Evolutionary conservation across 2,329 filamentous ascomycete species (phyloP).

Genomic region (Colletotrichum theobromicola): DNA sequence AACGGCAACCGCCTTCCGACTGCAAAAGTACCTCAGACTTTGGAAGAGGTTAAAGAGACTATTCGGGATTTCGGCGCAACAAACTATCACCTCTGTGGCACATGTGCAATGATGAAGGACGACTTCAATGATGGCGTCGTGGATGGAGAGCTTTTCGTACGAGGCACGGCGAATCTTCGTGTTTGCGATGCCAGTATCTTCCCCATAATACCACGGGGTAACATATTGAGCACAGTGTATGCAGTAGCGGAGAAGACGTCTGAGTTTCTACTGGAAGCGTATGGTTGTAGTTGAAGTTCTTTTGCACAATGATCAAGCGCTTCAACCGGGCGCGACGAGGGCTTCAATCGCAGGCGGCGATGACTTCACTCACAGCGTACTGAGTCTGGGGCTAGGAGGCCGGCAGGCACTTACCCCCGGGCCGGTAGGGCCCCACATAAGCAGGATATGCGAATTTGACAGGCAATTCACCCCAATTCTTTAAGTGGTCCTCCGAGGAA

Average conservation of each 20-base stretch:
- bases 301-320: no score
- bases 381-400: no score
- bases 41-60: not conserved
- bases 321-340: no score
- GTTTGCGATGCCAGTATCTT: conserved; percentile 22
- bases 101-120: conserved; percentile 14
- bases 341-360: no score
- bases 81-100: not conserved
- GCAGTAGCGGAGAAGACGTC: not conserved
- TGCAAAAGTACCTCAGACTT: not conserved
- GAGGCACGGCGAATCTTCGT: conserved; percentile 20
- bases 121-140: conserved; percentile 18
- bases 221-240: conserved; percentile 8
- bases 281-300: not conserved
- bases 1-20: not conserved
- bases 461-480: no score
- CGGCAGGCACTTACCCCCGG: no score
- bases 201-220: conserved; percentile 19
- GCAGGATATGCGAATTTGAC: no score
- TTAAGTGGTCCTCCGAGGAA: no score
- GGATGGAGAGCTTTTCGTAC: conserved; percentile 12
- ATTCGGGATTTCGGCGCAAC: not conserved
- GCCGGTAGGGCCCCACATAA: no score
- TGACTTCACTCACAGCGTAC: no score
- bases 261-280: not conserved